phyloP scores from a whole-genome alignment of 108 stramenopile species.

The Cyclotella kingstonii region DNA sequence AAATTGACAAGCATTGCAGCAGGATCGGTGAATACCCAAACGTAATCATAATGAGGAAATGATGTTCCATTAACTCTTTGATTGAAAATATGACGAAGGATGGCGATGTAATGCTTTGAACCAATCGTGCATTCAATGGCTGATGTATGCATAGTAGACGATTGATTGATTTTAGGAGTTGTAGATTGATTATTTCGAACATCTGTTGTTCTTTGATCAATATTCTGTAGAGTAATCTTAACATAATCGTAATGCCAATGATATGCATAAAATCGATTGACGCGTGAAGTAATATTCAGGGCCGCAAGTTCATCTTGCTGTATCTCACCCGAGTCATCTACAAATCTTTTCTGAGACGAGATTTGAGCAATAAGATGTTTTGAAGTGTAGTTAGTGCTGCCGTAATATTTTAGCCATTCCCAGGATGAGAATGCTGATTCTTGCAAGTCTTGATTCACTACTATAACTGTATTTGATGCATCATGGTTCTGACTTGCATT shows the following conservation, averaged over 20 bases:
- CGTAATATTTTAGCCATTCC: constrained; percentile 12
- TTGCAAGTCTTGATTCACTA: no score
- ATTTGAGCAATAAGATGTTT: constrained; percentile 11
- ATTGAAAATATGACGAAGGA: constrained; percentile 4
- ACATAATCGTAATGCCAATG: constrained; percentile 1
- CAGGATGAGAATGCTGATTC: neutral
- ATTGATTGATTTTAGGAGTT: neutral
- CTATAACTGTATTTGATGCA: no score
- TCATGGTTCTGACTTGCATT: neutral
- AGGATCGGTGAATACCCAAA: constrained; percentile 14
- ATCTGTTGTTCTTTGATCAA: neutral
- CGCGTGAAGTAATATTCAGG: neutral
- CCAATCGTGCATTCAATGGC: neutral
- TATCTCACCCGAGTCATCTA: neutral
- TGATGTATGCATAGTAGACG: neutral
- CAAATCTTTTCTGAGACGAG: neutral
- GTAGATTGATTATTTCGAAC: neutral
- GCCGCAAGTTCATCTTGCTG: neutral
- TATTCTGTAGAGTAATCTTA: neutral
- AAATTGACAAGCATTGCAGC: constrained; percentile 9
- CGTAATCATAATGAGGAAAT: constrained; percentile 1
- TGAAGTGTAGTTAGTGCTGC: neutral
- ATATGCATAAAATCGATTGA: constrained; percentile 9
- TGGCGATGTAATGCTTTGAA: neutral
- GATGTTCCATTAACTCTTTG: neutral